A percentile compares a stretch with the other conserved stretches of the same genome.
These are phyloP conservation scores for Salix brachista DNA, from an alignment of 345 rosid species.

Conservation along the genomic window DNA sequence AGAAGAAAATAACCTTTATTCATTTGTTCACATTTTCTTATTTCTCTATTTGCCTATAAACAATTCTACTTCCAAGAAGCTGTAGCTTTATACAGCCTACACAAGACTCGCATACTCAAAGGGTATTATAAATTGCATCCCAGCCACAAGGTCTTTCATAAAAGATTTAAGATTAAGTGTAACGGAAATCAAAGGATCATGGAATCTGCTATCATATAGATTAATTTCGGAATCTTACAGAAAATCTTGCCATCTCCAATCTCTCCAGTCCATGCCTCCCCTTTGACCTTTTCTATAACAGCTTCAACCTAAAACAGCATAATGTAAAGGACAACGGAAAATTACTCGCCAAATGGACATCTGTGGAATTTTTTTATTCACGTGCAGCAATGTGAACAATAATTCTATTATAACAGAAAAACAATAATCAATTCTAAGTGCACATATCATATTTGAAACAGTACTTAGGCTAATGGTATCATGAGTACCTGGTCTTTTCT, in stretches of 20 bases:
- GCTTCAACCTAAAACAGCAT: constrained; percentile 57
- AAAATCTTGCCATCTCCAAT: constrained; percentile 93
- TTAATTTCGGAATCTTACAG: constrained; percentile 31
- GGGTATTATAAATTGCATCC: background rate
- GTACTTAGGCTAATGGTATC: background rate
- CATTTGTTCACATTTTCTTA: background rate
- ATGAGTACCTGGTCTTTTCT: constrained; percentile 62
- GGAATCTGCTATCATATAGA: background rate
- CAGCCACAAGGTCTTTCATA: background rate
- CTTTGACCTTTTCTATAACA: constrained; percentile 63
- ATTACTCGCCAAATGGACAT: background rate
- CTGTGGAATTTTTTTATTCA: background rate
- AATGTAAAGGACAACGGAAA: background rate
- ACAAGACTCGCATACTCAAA: background rate
- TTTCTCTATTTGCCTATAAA: background rate
- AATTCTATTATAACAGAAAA: background rate
- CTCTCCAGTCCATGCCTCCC: constrained; percentile 79
- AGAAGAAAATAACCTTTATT: no score
- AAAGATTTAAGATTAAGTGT: background rate
- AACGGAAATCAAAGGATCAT: background rate
- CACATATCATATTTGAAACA: background rate
- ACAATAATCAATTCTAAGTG: background rate
- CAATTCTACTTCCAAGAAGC: background rate
- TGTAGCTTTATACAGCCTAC: background rate
- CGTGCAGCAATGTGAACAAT: background rate